Evolutionary conservation across 352 stramenopile species (phyloP), one percentile per base, ranked within the genome.

Genomic region (Globisporangium cylindrosporum): DNA sequence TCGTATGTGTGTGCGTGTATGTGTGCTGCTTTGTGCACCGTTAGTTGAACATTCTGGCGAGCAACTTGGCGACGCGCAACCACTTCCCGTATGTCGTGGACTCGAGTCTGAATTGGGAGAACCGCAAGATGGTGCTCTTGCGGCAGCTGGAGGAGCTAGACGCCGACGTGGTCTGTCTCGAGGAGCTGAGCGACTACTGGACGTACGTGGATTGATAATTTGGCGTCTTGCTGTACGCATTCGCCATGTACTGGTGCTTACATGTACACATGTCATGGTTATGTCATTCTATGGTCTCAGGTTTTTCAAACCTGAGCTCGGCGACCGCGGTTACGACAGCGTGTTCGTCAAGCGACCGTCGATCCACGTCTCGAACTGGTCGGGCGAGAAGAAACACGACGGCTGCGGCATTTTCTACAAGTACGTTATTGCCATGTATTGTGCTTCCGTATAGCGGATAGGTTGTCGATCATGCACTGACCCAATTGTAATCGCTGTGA

Each of bases 321-420:
- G 80, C 4, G 74, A 89, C 38, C 80, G 86, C 27, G 88, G 88
- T 0, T 96, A 96, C 68, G 86, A 96, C 46, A 96, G 88, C 25
- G 84, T 94, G 38, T 96, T 87, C 61, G 80, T 93, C 25, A 96
- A 96, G 73, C 80, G 88, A 1, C 88, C 88, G 22, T 96, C 88
- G 4, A 89, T 93, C 55, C 82, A 96, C 67, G 74, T 91, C 8
- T 94, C 86, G 22, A 94, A 88, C 41, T 96, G 88, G 88, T 94
- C 86, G 18, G 88, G 88, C 29, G 86, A 94, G 62, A 94, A 92
- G 73, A 96, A 96, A 67, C 82, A 90, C 48, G 88, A 96, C 67
- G 88, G 88, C 66, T 96, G 88, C 34, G 88, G 88, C 18, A 94
- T 96, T 71, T 96, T 96, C 55, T 96, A 87, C 78, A 92, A 94